These are phyloP conservation scores for Paramecium tetraurelia DNA, from an alignment of 73 alveolate genomes.

Conservation along the genomic window DNA sequence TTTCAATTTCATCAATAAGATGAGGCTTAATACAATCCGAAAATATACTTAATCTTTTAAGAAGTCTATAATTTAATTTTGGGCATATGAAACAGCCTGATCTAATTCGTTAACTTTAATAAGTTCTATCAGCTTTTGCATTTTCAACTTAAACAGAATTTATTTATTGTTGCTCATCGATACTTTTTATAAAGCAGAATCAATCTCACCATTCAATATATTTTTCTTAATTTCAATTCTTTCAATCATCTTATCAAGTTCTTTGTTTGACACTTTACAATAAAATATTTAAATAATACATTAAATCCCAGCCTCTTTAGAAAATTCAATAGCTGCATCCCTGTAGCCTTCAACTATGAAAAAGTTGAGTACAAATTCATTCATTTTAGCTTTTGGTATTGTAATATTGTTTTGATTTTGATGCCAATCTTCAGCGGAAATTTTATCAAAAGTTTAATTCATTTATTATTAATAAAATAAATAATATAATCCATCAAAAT, in stretches of 20 bases:
- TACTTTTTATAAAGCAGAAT: not conserved
- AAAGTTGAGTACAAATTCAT: constrained; percentile 9
- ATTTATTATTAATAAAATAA: not conserved
- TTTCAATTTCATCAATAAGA: constrained; percentile 6
- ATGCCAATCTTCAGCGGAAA: constrained; percentile 49
- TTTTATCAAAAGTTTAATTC: not conserved
- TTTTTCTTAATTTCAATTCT: constrained; percentile 13
- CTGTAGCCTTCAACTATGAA: constrained; percentile 31
- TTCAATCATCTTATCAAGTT: constrained; percentile 33
- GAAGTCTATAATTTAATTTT: not conserved
- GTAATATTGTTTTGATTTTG: not conserved
- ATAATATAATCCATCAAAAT: not conserved
- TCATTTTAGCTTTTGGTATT: not conserved
- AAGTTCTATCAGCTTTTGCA: constrained; percentile 10
- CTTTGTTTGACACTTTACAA: not conserved
- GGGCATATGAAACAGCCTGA: not conserved
- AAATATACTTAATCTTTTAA: not conserved
- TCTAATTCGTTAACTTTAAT: not conserved
- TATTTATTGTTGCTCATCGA: not conserved
- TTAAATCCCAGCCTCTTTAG: not conserved
- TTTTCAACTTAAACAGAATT: constrained; percentile 3
- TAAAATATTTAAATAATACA: not conserved
- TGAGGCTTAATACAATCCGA: not conserved
- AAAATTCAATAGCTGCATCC: constrained; percentile 33
- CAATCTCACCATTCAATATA: constrained; percentile 37